Base-by-base conservation (phyloP, 73 alveolate species). In the Symbiodinium natans region DNA sequence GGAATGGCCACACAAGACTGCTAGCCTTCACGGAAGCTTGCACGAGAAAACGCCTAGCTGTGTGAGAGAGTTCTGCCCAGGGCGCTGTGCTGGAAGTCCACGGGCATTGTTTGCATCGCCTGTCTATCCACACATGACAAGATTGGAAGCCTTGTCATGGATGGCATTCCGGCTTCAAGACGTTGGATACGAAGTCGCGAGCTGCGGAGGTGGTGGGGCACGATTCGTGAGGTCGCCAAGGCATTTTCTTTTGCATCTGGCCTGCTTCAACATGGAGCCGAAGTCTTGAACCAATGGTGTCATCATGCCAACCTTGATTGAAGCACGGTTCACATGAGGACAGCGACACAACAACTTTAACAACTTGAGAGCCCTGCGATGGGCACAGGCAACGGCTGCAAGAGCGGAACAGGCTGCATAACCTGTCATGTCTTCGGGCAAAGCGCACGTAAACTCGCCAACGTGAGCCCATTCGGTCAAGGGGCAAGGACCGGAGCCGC, bases 51-150 rank as follows among this genome's bases (percentile, higher is more conserved):
- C n/a, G n/a, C n/a, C n/a, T n/a, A n/a, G n/a, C n/a, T n/a, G n/a
- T n/a, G n/a, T n/a, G n/a, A n/a, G n/a, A n/a, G n/a, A n/a, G n/a
- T n/a, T n/a, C 23, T 8, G 77, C 36, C 6, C 84, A 74, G 11
- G 84, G 84, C 84, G 27, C 97, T 68, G 97, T 59, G 80, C n/a
- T 82, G 48, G 54, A 90, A 90, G 41, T 90, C 89, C 25, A 90
- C 97, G 74, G 97, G 97, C 97, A 90, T 90, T 17, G 33, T 34
- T 33, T 68, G 77, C 97, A 90, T 90, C 23, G 97, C 97, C 88
- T 90, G 38, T 31, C 87, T 85, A 13, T 46, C 59, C 59, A 46
- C 59, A 46, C 13, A 13, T 6, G 59, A 13, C 59, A 46, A 46
- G 59, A n/a, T n/a, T n/a, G n/a, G n/a, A n/a, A n/a, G n/a, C n/a